Percentiles rank a stretch among this genome's conserved stretches.
Evolutionary conservation across 495 filamentous ascomycete species (phyloP).

Genomic region (Trichoderma orchidacearum): DNA sequence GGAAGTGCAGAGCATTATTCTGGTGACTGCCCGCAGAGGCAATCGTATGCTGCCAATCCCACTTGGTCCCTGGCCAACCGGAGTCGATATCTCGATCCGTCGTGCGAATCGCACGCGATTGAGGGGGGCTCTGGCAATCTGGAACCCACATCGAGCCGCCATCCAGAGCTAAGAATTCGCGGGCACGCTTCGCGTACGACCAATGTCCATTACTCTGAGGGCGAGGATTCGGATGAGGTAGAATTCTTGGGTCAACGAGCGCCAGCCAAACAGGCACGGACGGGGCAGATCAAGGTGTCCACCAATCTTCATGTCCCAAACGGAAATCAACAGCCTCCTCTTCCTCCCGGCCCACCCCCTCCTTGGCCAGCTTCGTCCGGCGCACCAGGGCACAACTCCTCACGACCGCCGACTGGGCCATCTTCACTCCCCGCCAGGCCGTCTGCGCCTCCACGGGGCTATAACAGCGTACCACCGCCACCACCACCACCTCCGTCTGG

Average conservation of each 20-base stretch:
- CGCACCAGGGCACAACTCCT: neutral
- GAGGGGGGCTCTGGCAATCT: constrained; percentile 7
- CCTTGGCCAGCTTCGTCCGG: neutral
- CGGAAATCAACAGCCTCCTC: constrained; percentile 8
- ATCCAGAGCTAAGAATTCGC: constrained; percentile 6
- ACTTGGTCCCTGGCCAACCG: constrained; percentile 22
- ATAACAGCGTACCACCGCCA: neutral
- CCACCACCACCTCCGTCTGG: too few species aligned
- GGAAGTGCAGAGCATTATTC: constrained; percentile 23
- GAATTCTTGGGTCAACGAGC: constrained; percentile 2
- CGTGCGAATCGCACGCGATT: constrained; percentile 15
- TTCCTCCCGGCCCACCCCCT: constrained; percentile 14
- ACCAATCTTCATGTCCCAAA: neutral
- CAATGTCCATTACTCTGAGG: constrained; percentile 4
- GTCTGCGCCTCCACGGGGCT: neutral
- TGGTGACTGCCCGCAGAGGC: constrained; percentile 16
- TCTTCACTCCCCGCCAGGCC: neutral
- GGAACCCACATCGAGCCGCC: neutral
- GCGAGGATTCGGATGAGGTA: constrained; percentile 2
- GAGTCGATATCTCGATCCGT: constrained; percentile 20
- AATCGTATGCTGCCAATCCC: constrained; percentile 2
- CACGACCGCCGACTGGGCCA: neutral
- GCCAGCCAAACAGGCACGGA: constrained; percentile 1
- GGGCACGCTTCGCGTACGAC: constrained; percentile 4
- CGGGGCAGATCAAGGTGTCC: neutral